Percentiles rank a stretch among this genome's conserved stretches.
These are phyloP conservation scores for Fusarium nurragi DNA, from an alignment of 2,329 filamentous ascomycete species.

Conservation along the genomic window DNA sequence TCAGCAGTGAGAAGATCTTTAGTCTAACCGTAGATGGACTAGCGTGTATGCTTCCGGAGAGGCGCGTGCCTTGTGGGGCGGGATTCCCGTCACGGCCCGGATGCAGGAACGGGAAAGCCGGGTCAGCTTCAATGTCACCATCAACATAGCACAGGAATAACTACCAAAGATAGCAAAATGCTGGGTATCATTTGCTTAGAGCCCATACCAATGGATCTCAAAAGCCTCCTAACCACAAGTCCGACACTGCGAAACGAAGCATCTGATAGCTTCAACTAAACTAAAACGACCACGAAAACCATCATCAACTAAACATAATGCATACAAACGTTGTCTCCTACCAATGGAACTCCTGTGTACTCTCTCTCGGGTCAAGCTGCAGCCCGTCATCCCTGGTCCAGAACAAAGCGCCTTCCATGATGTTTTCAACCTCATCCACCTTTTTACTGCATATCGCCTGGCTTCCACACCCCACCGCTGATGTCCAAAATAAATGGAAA, in stretches of 20 bases:
- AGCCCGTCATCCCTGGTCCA: slow-evolving; percentile 2
- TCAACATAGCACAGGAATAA: neutral
- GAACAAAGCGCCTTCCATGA: slow-evolving; percentile 23
- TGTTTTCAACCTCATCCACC: slow-evolving; percentile 18
- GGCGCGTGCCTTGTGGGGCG: slow-evolving; percentile 34
- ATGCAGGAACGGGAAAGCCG: slow-evolving; percentile 34
- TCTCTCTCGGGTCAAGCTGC: slow-evolving; percentile 3
- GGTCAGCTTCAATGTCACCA: neutral
- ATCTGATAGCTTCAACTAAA: slow-evolving; percentile 29
- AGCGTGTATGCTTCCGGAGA: neutral
- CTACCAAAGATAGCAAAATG: slow-evolving; percentile 30
- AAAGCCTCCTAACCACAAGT: slow-evolving; percentile 28
- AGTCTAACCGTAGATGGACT: slow-evolving; percentile 1
- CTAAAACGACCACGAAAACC: slow-evolving; percentile 11
- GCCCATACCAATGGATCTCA: slow-evolving; percentile 34
- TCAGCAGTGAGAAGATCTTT: slow-evolving; percentile 11
- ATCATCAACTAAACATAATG: slow-evolving; percentile 25
- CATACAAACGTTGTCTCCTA: slow-evolving; percentile 24
- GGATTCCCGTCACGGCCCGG: slow-evolving; percentile 34
- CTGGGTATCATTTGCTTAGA: slow-evolving; percentile 45
- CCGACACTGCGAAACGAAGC: slow-evolving; percentile 23
- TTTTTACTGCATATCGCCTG: slow-evolving; percentile 22
- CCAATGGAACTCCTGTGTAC: slow-evolving; percentile 27
- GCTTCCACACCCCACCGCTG: slow-evolving; percentile 4
- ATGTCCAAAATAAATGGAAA: slow-evolving; percentile 26